Evolutionary conservation across 2,329 filamentous ascomycete genomes (phyloP).

Genomic region (Colletotrichum sansevieriae): DNA sequence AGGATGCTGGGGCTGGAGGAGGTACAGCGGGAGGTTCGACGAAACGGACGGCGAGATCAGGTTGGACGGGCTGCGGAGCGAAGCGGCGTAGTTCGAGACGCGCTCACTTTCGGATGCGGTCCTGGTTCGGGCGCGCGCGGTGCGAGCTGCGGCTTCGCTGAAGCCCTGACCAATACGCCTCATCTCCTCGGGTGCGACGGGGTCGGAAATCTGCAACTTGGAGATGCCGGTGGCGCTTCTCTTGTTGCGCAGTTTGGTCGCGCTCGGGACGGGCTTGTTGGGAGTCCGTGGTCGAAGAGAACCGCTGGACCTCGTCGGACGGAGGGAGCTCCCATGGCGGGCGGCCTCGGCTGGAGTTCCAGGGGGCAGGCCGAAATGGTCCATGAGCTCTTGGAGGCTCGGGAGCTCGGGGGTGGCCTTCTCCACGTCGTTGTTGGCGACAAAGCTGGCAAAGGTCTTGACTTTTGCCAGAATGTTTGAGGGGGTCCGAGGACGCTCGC

Average conservation of each 20-base stretch:
- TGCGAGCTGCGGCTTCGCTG: conserved; percentile 11
- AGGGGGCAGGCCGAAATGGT: conserved; percentile 35
- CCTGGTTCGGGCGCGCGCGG: conserved; percentile 7
- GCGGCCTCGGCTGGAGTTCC: conserved; percentile 5
- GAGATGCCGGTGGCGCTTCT: conserved; percentile 28
- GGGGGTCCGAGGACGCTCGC: conserved; percentile 24
- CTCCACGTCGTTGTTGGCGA: conserved; percentile 18
- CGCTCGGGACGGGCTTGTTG: conserved; percentile 16
- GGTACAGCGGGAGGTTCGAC: conserved; percentile 31
- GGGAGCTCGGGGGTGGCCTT: conserved; percentile 33
- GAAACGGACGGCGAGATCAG: conserved; percentile 22
- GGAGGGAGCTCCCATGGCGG: conserved; percentile 19
- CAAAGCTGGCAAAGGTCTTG: conserved; percentile 38
- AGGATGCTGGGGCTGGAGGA: conserved; percentile 36
- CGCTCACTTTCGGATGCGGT: conserved; percentile 17
- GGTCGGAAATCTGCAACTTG: conserved; percentile 39
- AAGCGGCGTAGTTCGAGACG: not conserved
- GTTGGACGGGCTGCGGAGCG: conserved; percentile 31
- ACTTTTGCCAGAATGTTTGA: conserved; percentile 38
- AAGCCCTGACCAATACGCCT: conserved; percentile 26
- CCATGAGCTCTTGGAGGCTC: conserved; percentile 25
- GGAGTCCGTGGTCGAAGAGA: conserved; percentile 29
- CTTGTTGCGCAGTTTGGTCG: conserved; percentile 39
- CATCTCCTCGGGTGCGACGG: conserved; percentile 33
- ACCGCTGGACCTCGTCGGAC: conserved; percentile 28